Evolutionary conservation across 768 basidiomycete species (phyloP).

Genomic region (Calocybe gangraenosa): DNA sequence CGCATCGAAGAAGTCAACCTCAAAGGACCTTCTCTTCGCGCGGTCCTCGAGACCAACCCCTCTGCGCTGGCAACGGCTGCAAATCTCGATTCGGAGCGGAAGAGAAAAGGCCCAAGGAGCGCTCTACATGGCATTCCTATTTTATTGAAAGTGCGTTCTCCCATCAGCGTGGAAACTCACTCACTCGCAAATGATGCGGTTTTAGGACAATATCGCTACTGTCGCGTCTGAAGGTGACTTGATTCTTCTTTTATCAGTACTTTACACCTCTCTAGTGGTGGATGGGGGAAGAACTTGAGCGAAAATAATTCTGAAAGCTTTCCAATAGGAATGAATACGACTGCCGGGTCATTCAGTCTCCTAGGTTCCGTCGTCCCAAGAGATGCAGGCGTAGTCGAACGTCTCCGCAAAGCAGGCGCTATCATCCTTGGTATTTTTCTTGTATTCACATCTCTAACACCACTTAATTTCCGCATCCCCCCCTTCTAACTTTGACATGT

Average conservation of each 20-base stretch:
- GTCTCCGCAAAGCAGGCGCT: slow-evolving; percentile 37
- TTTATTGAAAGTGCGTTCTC: slow-evolving; percentile 39
- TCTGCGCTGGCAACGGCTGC: slow-evolving; percentile 50
- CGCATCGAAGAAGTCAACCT: slow-evolving; percentile 69
- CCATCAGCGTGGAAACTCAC: not conserved
- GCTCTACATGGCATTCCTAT: slow-evolving; percentile 52
- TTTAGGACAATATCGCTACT: slow-evolving; percentile 45
- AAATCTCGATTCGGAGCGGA: slow-evolving; percentile 41
- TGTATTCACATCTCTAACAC: slow-evolving; percentile 4
- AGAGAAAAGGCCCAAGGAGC: slow-evolving; percentile 37
- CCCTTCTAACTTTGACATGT: not conserved
- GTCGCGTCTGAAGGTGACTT: slow-evolving; percentile 39
- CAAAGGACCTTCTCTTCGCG: slow-evolving; percentile 51
- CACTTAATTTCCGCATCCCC: not conserved
- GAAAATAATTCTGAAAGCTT: too few species aligned
- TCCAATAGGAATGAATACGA: slow-evolving; percentile 46
- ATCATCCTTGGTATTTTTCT: slow-evolving; percentile 36
- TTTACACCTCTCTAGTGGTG: too few species aligned
- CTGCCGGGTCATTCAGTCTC: slow-evolving; percentile 40
- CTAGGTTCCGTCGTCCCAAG: slow-evolving; percentile 39
- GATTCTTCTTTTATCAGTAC: not conserved
- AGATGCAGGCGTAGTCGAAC: slow-evolving; percentile 42
- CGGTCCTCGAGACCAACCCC: slow-evolving; percentile 55
- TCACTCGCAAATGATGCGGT: too few species aligned
- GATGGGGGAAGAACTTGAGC: too few species aligned